Evolutionary conservation across 805 yeast species (phyloP).

Genomic region (Candida incommunis): DNA sequence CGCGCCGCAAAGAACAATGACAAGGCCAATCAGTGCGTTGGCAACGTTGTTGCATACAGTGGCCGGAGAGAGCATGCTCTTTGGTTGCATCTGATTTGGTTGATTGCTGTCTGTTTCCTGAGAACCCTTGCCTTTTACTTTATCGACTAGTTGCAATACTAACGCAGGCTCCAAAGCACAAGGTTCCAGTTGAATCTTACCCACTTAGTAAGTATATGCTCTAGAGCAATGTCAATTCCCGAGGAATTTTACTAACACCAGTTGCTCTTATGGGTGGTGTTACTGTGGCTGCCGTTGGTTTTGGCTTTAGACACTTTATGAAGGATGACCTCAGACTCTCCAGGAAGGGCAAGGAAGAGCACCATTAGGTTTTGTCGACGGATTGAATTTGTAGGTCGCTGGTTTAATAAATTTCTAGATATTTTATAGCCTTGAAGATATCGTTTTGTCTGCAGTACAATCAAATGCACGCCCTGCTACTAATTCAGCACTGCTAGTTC

Average conservation of each 20-base stretch:
- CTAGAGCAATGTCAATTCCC: not conserved
- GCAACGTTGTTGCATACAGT: too few species aligned
- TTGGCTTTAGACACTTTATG: constrained; percentile 13
- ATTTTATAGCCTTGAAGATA: too few species aligned
- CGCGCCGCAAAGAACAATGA: too few species aligned
- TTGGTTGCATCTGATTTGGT: too few species aligned
- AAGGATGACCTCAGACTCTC: constrained; percentile 13
- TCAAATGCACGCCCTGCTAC: too few species aligned
- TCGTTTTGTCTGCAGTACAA: too few species aligned
- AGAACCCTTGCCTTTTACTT: too few species aligned
- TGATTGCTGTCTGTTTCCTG: too few species aligned
- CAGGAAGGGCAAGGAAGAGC: constrained; percentile 12
- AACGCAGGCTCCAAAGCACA: not conserved
- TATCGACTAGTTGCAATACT: too few species aligned
- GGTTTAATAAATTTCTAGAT: not conserved
- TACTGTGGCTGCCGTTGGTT: constrained; percentile 15
- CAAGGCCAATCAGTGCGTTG: too few species aligned
- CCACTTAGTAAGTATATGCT: constrained; percentile 16
- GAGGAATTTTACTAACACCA: not conserved
- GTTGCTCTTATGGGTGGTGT: not conserved
- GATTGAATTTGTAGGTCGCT: not conserved
- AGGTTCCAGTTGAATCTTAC: constrained; percentile 17
- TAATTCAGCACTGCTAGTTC: too few species aligned
- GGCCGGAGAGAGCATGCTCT: too few species aligned
- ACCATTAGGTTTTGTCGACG: not conserved